Percentiles rank a stretch among this genome's conserved stretches.
Evolutionary conservation across 352 stramenopile genomes (phyloP).

Genomic region (Globisporangium canariense): DNA sequence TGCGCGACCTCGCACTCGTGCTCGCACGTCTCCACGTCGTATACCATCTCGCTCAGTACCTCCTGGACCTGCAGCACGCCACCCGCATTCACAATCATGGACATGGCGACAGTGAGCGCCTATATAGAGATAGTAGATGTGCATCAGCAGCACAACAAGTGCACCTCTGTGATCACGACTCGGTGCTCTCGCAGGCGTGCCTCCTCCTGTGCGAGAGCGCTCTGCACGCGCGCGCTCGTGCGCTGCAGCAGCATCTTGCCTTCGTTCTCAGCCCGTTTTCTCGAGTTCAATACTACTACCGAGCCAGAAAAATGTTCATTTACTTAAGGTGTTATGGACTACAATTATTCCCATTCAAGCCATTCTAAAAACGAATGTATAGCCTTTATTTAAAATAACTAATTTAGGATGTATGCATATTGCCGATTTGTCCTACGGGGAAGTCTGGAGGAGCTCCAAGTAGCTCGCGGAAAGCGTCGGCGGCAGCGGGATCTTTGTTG

Average conservation of each 20-base stretch:
- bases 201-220: conserved; percentile 43
- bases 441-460: neutral
- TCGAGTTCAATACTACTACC: neutral
- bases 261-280: neutral
- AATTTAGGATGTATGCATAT: neutral
- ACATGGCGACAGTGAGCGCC: neutral
- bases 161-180: conserved; percentile 43
- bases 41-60: conserved; percentile 79
- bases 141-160: neutral
- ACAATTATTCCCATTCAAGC: too few relatives aligned
- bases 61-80: conserved; percentile 37
- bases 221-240: conserved; percentile 29
- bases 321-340: too few relatives aligned
- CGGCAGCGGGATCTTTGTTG: conserved; percentile 41
- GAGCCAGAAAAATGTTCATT: too few relatives aligned
- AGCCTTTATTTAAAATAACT: neutral
- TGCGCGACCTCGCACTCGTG: conserved; percentile 46
- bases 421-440: neutral
- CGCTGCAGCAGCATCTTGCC: conserved; percentile 31
- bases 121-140: neutral
- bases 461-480: conserved; percentile 10
- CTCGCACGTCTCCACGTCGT: conserved; percentile 72
- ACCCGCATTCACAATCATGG: neutral
- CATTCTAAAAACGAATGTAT: too few relatives aligned
- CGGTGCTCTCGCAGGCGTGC: conserved; percentile 36